These are phyloP conservation scores for Syncephalastrum sp. DNA, from an alignment of 371 early-diverging fungal genomes.

Conservation along the genomic window DNA sequence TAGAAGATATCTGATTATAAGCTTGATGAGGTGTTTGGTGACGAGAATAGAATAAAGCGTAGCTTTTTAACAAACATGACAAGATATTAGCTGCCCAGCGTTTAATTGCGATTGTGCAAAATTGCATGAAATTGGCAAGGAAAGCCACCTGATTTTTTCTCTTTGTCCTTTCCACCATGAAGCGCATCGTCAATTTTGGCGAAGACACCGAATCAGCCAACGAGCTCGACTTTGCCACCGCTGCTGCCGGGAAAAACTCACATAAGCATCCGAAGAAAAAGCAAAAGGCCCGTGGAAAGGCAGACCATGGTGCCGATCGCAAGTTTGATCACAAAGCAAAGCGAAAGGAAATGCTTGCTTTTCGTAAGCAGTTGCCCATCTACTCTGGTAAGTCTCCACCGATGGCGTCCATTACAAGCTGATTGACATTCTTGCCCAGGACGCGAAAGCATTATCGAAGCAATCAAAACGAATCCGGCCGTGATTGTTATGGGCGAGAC, in stretches of 20 bases:
- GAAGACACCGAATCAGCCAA: conserved; percentile 5
- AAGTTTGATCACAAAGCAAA: conserved; percentile 24
- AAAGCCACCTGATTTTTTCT: no score
- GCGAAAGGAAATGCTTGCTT: conserved; percentile 39
- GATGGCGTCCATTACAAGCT: not conserved
- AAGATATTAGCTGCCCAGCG: no score
- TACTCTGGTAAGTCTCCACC: conserved; percentile 32
- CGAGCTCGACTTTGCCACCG: conserved; percentile 18
- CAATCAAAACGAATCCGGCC: conserved; percentile 50
- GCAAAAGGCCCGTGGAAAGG: conserved; percentile 5
- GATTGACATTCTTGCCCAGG: conserved; percentile 26
- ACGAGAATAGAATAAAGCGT: no score
- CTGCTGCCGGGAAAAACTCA: not conserved
- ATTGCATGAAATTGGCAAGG: no score
- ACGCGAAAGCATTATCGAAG: conserved; percentile 59
- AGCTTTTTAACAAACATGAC: no score
- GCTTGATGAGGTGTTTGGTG: no score
- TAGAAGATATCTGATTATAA: no score
- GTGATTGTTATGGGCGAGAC: conserved; percentile 69
- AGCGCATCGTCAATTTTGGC: conserved; percentile 7
- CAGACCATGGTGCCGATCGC: conserved; percentile 9
- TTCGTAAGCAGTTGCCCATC: conserved; percentile 47
- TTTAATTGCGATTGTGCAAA: no score
- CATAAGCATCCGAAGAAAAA: conserved; percentile 10
- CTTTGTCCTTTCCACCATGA: not conserved